phyloP scores from a whole-genome alignment of 2,329 filamentous ascomycete species.

The Colletotrichum cordylinicola region DNA sequence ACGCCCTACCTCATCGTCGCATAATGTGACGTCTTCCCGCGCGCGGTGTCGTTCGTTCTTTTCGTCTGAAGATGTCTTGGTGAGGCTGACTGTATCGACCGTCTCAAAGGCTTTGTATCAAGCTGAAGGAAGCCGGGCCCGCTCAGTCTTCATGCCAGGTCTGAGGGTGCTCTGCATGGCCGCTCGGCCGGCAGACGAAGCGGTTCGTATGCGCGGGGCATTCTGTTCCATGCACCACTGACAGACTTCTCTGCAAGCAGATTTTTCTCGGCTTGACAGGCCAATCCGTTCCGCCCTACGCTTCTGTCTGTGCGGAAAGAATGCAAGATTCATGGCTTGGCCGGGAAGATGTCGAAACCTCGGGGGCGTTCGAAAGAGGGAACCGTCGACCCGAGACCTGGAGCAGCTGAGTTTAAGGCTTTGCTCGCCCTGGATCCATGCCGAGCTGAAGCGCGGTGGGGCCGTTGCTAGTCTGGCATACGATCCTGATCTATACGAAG shows the following conservation, averaged over 20 bases:
- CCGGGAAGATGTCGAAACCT: not conserved
- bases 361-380: not conserved
- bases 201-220: not conserved
- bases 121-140: not conserved
- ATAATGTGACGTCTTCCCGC: not conserved
- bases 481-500: not conserved
- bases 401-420: not conserved
- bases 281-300: not conserved
- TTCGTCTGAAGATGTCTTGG: not conserved
- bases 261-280: not conserved
- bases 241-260: not conserved
- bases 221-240: not conserved
- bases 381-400: not conserved
- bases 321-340: not conserved
- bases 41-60: not conserved
- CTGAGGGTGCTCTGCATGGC: not conserved
- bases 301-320: not conserved
- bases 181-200: not conserved
- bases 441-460: not conserved
- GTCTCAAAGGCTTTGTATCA: not conserved
- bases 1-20: not conserved
- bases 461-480: not conserved
- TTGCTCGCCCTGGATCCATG: not conserved
- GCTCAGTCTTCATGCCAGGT: not conserved
- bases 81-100: not conserved